Base-by-base conservation (phyloP, 2,329 filamentous ascomycete species). In the Colletotrichum magnum region DNA sequence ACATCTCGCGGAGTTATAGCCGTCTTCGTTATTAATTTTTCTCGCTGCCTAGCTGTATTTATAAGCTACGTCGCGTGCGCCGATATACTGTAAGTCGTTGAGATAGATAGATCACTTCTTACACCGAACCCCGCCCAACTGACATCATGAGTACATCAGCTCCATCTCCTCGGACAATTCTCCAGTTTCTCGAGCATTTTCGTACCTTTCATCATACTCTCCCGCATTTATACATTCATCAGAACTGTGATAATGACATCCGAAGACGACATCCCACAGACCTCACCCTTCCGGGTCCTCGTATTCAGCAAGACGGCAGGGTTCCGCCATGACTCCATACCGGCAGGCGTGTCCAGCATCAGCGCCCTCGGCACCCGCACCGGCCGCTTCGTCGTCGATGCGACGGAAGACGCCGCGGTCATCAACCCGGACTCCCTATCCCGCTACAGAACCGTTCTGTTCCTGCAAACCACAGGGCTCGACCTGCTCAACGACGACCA, bases 281-380 rank as follows among this genome's bases (percentile, higher is more conserved):
- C 24, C 9, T 5, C 6, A 5, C 58, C 71, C 13, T 76, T 82
- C 60, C 72, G 72, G 12, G 74, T 83, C 7, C 77, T 84, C 24
- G 74, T 82, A 68, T 82, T 83, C 67, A 80, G 76, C 70, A 81
- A 80, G 68, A 83, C 82, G 5, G 70, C 73, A 0, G 77, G 69
- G 5, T 83, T 79, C 65, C 78, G 82, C 52, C 82, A 84, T 67
- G 76, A 73, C 15, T 83, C 77, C 21, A 84, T 84, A 64, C 76
- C 78, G 0, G 77, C 80, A 9, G 79, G 76, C 56, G 75, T 83
- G 56, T 70, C 74, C 4, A 76, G 75, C 6, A 72, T 83, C 48
- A 70, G 74, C 59, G 70, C 69, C 6, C 77, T 81, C 5, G 79
- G 76, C 28, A 68, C 50, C 16, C 59, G 12, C n/a, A 66, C 74